Percentiles rank a stretch among this genome's conserved stretches.
phyloP scores from a whole-genome alignment of 108 stramenopile genomes.

The Parietichytrium sp. region DNA sequence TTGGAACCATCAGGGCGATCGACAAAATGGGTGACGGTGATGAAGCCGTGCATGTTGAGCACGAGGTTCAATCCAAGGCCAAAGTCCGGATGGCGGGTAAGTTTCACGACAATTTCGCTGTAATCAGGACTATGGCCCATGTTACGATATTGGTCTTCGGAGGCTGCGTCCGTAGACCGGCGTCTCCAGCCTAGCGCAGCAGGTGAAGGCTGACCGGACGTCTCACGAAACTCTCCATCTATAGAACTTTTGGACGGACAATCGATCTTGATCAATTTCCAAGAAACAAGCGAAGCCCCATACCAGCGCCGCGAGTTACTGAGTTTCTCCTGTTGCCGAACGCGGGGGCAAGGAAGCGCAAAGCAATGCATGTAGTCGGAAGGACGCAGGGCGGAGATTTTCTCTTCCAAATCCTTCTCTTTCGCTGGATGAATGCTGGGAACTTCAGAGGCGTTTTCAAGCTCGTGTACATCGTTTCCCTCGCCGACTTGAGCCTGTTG shows the following conservation, averaged over 20 bases:
- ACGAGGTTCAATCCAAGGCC: conserved; percentile 14
- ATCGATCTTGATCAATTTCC: background rate
- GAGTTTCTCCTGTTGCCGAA: background rate
- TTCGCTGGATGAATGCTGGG: too few relatives aligned
- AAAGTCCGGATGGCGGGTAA: background rate
- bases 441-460: background rate
- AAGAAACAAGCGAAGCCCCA: background rate
- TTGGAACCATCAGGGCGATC: background rate
- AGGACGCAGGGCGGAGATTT: background rate
- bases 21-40: background rate
- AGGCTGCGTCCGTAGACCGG: background rate
- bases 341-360: background rate
- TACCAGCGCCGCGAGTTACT: conserved; percentile 17
- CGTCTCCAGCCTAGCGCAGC: too few relatives aligned
- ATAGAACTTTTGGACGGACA: background rate
- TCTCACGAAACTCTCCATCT: background rate
- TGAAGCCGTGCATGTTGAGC: background rate
- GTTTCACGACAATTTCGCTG: background rate
- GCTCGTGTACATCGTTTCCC: conserved; percentile 33
- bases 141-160: conserved; percentile 5
- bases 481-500: too few relatives aligned
- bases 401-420: background rate
- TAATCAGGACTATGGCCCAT: too few relatives aligned
- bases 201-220: too few relatives aligned
- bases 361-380: background rate